A percentile compares a stretch with the other conserved stretches of the same genome.
Evolutionary conservation across 495 filamentous ascomycete genomes (phyloP).

Genomic region (Mytilinidion resinicola): DNA sequence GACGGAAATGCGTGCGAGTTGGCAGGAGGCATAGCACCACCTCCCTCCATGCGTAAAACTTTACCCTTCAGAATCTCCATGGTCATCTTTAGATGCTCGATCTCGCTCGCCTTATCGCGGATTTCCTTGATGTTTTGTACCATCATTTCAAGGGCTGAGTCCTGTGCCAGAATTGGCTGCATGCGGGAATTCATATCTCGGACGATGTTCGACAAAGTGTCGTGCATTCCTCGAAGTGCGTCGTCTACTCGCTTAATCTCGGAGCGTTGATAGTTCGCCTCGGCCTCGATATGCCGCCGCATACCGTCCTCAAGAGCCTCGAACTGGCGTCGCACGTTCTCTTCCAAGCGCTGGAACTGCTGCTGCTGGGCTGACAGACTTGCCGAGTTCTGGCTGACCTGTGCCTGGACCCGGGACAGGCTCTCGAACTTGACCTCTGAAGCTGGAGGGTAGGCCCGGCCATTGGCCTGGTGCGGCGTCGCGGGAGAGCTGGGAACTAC

Average conservation of each 20-base stretch:
- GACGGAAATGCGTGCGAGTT: conserved; percentile 12
- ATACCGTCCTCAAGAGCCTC: too few relatives aligned
- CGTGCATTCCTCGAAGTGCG: too few relatives aligned
- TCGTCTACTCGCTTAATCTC: too few relatives aligned
- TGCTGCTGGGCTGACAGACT: conserved; percentile 14
- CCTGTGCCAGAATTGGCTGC: conserved; percentile 12
- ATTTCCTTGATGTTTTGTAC: conserved; percentile 20
- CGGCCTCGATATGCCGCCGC: too few relatives aligned
- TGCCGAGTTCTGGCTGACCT: conserved; percentile 32
- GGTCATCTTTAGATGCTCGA: conserved; percentile 36
- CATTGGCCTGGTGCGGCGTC: conserved; percentile 14
- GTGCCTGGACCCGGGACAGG: conserved; percentile 34
- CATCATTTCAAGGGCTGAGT: conserved; percentile 30
- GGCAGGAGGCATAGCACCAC: not conserved
- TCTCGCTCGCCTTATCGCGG: conserved; percentile 31
- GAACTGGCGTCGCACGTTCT: too few relatives aligned
- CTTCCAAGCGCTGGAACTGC: not conserved
- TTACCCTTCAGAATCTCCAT: conserved; percentile 35
- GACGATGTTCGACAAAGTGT: too few relatives aligned
- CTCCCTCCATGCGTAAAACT: conserved; percentile 34
- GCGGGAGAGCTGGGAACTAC: conserved; percentile 14
- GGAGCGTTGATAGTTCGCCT: too few relatives aligned
- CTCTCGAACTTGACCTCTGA: conserved; percentile 26
- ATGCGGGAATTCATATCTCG: not conserved
- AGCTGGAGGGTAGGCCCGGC: conserved; percentile 20